Base-by-base conservation (phyloP, 2,329 filamentous ascomycete genomes). In the Colletotrichum caudatum region DNA sequence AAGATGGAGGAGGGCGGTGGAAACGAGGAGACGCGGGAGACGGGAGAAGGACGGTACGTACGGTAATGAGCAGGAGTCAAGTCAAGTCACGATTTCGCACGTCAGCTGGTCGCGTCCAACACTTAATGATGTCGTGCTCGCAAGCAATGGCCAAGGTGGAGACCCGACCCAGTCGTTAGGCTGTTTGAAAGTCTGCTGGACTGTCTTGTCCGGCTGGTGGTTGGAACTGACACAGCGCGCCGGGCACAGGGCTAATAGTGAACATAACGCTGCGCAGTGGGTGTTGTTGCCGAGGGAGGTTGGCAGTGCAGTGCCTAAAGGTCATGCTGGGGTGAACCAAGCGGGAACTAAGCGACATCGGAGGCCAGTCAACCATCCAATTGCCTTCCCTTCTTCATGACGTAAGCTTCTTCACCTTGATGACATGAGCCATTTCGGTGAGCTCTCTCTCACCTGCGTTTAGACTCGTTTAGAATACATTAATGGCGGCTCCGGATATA, bases 71-170 rank as follows among this genome's bases (percentile, higher is more conserved):
- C 37, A 53, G 37, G 50, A 39, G 37, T 39, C 37, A 39, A 37
- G 37, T 14, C 39, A 41, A 56, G 69, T 72, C 69, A 69, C 65
- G 65, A 69, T 54, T 71, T 72, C 70, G 66, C 70, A 72, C 67
- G 70, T 72, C 70, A 72, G 70, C 61, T 66, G 70, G 67, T 48
- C 70, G 44, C 35, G 5, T 51, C 39, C n/a, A 23, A 14, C 59
- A 59, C 69, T 41, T 16, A 69, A 61, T 62, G 41, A 72, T 72
- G 70, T 72, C 70, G 70, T 72, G 70, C 66, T 72, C 12, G 29
- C 53, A 16, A 26, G 29, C 51, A 35, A 20, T n/a, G 35, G 35
- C 54, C n/a, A 18, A 4, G 51, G 64, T 62, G 64, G 66, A 56
- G 46, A n/a, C 46, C 46, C 37, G 8, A n/a, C n/a, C n/a, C n/a